Evolutionary conservation across 1,284 basidiomycete species (phyloP), one percentile per base, ranked within the genome.

Genomic region (Puccinia brachypodii): DNA sequence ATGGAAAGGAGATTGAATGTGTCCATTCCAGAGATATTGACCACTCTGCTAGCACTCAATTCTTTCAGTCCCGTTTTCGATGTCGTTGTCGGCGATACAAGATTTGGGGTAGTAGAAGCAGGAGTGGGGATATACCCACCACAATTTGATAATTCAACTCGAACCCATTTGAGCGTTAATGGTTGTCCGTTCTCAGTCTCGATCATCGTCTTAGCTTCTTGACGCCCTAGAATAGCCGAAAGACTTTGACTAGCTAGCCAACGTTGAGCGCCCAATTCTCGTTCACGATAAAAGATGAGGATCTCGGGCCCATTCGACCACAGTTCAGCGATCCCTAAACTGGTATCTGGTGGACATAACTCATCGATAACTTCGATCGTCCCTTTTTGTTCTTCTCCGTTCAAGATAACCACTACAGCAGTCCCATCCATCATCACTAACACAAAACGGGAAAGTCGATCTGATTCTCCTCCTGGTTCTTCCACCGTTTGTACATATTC

Each of bases 261-360:
- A 76, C 62, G 75, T 38, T 76, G 62, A 7, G 62, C 75, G 33
- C 58, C 53, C 11, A 76, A 42, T 28, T 56, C 36, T 64, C n/a
- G 38, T 56, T 76, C 58, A 66, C 44, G 75, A 66, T 76, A 76
- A 56, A 76, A 47, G 28, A 76, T 42, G 13, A 76, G 19, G 44
- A 76, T 31, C n/a, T 76, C 75, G 25, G 75, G 44, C 13, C 75
- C 75, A 40, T 76, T 76, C 25, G 75, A 76, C 75, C 75, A 76
- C 22, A 76, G 40, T 42, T 76, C 60, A 66, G 58, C 66, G 60
- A 76, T 42, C 25, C 75, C 75, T 25, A 64, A 19, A 14, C 36
- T 76, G 14, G 56, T 31, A 38, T 62, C 75, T 25, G 58, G 31
- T 13, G 75, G 75, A 9, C 38, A 7, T 31, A 76, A 40, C 50